Conservation (phyloP, 768 basidiomycete species). For the Terana coerulea region DNA sequence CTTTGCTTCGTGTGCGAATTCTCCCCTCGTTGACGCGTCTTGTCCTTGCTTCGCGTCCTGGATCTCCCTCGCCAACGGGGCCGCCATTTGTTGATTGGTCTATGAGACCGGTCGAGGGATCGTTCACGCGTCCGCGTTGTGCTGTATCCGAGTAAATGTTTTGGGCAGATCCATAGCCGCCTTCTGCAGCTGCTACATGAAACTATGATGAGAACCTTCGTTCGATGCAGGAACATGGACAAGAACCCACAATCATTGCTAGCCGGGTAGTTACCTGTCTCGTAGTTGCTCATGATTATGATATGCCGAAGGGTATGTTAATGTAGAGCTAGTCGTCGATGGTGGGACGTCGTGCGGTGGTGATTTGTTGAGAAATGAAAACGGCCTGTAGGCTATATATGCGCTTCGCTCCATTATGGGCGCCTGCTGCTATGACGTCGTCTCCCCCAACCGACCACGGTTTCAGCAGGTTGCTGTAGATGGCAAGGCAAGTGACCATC, state of each 20-base stretch:
- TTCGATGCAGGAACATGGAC: neutral
- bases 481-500: too few relatives aligned
- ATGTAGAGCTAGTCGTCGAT: too few relatives aligned
- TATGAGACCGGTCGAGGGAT: conserved; percentile 16
- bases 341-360: too few relatives aligned
- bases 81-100: conserved; percentile 24
- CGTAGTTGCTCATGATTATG: conserved; percentile 12
- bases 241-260: conserved; percentile 21
- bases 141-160: conserved; percentile 13
- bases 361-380: too few relatives aligned
- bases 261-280: conserved; percentile 23
- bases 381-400: neutral
- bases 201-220: neutral
- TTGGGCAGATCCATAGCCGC: conserved; percentile 24
- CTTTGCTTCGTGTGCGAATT: conserved; percentile 21
- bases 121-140: conserved; percentile 16
- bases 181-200: conserved; percentile 24
- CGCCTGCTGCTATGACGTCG: conserved; percentile 2
- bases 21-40: conserved; percentile 18
- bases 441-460: too few relatives aligned
- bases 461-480: too few relatives aligned
- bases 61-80: conserved; percentile 17
- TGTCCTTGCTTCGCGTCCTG: conserved; percentile 26
- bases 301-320: too few relatives aligned
- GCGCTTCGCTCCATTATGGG: neutral